A percentile compares a stretch with the other conserved stretches of the same genome.
phyloP scores from a whole-genome alignment of 73 alveolate species.

The Breviolum minutum region DNA sequence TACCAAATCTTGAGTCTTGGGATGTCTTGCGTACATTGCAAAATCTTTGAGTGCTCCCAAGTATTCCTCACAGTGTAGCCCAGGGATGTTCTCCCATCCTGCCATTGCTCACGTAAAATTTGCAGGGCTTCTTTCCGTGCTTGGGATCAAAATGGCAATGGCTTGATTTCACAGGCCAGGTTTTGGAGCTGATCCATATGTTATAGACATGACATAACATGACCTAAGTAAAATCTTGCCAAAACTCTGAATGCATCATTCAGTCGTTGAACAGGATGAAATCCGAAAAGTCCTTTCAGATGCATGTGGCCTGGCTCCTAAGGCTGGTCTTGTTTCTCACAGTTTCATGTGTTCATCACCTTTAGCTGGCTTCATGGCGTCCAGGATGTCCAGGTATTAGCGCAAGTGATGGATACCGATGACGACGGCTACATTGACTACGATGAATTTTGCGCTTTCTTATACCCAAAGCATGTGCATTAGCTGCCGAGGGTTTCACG shows the following conservation, averaged over 20 bases:
- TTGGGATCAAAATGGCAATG: conserved; percentile 75
- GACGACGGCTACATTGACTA: conserved; percentile 62
- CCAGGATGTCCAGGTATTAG: conserved; percentile 51
- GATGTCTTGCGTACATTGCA: neutral
- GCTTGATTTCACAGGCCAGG: conserved; percentile 81
- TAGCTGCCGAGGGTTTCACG: too few relatives aligned
- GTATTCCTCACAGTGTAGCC: neutral
- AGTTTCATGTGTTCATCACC: neutral
- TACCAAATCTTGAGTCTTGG: too few relatives aligned
- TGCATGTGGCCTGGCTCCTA: neutral
- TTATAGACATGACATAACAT: neutral
- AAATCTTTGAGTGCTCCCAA: neutral
- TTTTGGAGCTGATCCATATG: neutral
- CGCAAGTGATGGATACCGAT: conserved; percentile 68
- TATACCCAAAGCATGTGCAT: conserved; percentile 25
- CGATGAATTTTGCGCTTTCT: conserved; percentile 26
- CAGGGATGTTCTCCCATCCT: too few relatives aligned
- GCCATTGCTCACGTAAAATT: too few relatives aligned
- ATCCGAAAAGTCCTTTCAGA: neutral
- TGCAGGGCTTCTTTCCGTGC: conserved; percentile 77
- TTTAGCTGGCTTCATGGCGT: neutral
- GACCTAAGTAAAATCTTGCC: neutral
- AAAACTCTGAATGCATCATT: too few relatives aligned
- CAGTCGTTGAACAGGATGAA: neutral
- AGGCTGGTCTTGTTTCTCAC: neutral